Base-by-base conservation (phyloP, 306 rosid species). In the Cucurbita argyrosperma region DNA sequence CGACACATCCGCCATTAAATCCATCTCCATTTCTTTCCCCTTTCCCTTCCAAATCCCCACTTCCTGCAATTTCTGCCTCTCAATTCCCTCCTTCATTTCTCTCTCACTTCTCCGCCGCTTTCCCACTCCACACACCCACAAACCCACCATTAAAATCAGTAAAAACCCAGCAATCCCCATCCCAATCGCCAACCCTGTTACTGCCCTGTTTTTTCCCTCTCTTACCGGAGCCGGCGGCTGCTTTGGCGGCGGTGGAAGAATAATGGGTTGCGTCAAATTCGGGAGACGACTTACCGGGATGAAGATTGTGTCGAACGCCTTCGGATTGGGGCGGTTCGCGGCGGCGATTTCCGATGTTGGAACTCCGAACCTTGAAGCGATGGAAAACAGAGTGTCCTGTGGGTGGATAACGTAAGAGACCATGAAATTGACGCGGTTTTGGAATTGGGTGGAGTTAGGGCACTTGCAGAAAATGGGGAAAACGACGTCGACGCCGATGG, bases 391-490 rank as follows among this genome's bases (percentile, higher is more conserved):
- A 47, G 63, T 90, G 39, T 94, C 98, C 23, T 71, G 69, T 7
- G 95, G 98, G 2, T 85, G 97, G 13, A 89, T 78, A 5, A 90
- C 92, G 77, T 94, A 94, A 16, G 98, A 85, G 13, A 94, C 77
- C 30, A 90, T 80, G 71, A 56, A 81, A 40, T 78, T 77, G 64
- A 21, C 64, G 6, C 40, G 19, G 16, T 72, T 83, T 7, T 16
- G 75, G 64, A 23, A 3, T 52, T 76, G 89, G 62, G 83, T 74
- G 6, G 23, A 47, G 80, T 14, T 85, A 0, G 98, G 98, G 26
- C 98, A 94, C 81, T 77, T 88, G 77, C 97, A 94, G 72, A 94
- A 94, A 63, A 94, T 58, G 0, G 98, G 98, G 42, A 94, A 89
- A 0, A 85, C 11, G 21, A 21, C 85, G 10, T 15, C 57, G 16